Base-by-base conservation (phyloP, 306 rosid genomes). In the Notholithocarpus densiflorus region DNA sequence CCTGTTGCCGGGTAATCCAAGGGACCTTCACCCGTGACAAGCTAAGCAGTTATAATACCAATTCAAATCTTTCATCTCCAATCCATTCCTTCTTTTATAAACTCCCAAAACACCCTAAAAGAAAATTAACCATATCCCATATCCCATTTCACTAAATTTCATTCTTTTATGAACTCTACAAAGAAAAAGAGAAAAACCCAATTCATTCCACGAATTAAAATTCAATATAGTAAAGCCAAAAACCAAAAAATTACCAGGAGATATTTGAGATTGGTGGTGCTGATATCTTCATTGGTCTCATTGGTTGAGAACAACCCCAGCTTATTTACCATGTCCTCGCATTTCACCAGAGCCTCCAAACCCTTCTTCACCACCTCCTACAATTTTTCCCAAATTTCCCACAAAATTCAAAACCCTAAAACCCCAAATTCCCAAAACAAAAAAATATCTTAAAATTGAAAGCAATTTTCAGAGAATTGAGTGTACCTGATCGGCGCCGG, bases 231-330 rank as follows among this genome's bases (percentile, higher is more conserved):
- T 2, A 8, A 19, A 3, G 32, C 7, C 0, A 60, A 18, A 6
- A 14, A 59, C 68, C 80, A 34, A 70, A 27, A 4, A 74, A 62
- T 80, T 90, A 93, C 99, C 97, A 95, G 82, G 75, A 90, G 37
- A 66, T 95, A 93, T 84, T 95, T 95, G 29, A 95, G 93, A 86
- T 90, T 89, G 31, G 89, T 56, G 24, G 99, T 93, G 87, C 89
- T 84, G 73, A 95, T 89, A 88, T 95, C 99, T 5, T 95, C 99
- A 78, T 93, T 95, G 84, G 92, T 90, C 87, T 95, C 99, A 29
- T 95, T 95, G 3, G 89, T 4, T 20, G 98, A 95, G 86, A 95
- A 93, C 89, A 95, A 82, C 5, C 94, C 98, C 19, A 95, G 79
- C 83, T 88, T 93, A 78, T 83, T 82, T 18, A 90, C 73, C 99